Percentiles rank a stretch among this genome's conserved stretches.
These are phyloP conservation scores for Basidiobolus meristosporus DNA, from an alignment of 371 early-diverging fungal species.

Conservation along the genomic window DNA sequence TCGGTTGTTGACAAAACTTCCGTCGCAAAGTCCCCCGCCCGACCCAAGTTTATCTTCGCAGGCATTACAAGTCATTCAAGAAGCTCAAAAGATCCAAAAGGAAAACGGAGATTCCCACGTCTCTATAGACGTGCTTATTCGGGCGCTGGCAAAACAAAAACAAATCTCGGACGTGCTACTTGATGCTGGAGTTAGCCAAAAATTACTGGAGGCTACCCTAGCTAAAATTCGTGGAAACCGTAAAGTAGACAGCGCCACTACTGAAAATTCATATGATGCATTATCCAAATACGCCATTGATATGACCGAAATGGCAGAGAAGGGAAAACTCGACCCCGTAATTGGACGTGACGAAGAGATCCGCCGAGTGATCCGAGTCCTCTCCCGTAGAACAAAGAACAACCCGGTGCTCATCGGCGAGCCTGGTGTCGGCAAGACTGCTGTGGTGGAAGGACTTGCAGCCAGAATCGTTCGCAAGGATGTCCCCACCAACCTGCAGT, in stretches of 20 bases:
- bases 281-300: slow-evolving; percentile 87
- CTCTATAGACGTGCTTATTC: slow-evolving; percentile 71
- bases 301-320: too few species aligned
- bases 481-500: too few species aligned
- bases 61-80: slow-evolving; percentile 34
- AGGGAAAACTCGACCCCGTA: too few species aligned
- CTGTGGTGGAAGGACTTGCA: too few species aligned
- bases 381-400: too few species aligned
- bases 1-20: slow-evolving; percentile 52
- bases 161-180: slow-evolving; percentile 35
- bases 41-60: slow-evolving; percentile 36
- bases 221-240: slow-evolving; percentile 66
- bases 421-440: too few species aligned
- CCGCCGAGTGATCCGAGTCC: too few species aligned
- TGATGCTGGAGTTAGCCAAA: slow-evolving; percentile 47
- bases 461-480: too few species aligned
- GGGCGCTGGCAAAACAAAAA: slow-evolving; percentile 52
- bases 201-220: slow-evolving; percentile 56
- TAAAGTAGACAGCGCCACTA: slow-evolving; percentile 62
- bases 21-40: slow-evolving; percentile 78
- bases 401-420: too few species aligned
- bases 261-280: slow-evolving; percentile 71
- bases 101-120: slow-evolving; percentile 71
- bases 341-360: too few species aligned
- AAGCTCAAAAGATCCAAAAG: slow-evolving; percentile 56